Conservation (phyloP, 306 rosid genomes). For the Lathyrus tuberosus region DNA sequence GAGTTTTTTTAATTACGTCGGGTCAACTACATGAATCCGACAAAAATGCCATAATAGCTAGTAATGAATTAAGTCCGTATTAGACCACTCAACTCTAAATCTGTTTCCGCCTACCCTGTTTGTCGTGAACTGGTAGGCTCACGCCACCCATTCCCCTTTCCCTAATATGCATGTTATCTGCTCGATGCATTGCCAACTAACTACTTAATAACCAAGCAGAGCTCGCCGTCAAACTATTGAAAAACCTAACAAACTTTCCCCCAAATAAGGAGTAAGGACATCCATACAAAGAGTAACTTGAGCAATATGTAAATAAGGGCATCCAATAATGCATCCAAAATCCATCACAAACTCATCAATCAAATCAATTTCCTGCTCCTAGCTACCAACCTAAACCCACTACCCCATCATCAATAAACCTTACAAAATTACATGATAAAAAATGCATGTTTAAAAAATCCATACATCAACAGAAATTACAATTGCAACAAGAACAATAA, state of each 20-base stretch:
- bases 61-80: not conserved
- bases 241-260: constrained; percentile 5
- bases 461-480: constrained; percentile 19
- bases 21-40: not conserved
- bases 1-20: not conserved
- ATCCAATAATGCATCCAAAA: constrained; percentile 23
- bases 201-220: not conserved
- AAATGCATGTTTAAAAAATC: constrained; percentile 9
- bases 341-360: not conserved
- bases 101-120: not conserved
- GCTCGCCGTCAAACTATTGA: constrained; percentile 1
- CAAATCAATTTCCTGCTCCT: not conserved
- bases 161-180: not conserved
- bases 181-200: constrained; percentile 27
- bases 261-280: not conserved
- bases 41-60: not conserved
- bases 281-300: constrained; percentile 8
- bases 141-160: not conserved
- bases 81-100: not conserved
- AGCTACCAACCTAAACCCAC: not conserved
- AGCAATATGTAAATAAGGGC: constrained; percentile 10
- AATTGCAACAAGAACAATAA: not conserved
- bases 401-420: constrained; percentile 21
- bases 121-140: not conserved
- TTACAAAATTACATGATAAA: not conserved